Evolutionary conservation across 768 basidiomycete genomes (phyloP).

Genomic region (Pleurotus eryngii): DNA sequence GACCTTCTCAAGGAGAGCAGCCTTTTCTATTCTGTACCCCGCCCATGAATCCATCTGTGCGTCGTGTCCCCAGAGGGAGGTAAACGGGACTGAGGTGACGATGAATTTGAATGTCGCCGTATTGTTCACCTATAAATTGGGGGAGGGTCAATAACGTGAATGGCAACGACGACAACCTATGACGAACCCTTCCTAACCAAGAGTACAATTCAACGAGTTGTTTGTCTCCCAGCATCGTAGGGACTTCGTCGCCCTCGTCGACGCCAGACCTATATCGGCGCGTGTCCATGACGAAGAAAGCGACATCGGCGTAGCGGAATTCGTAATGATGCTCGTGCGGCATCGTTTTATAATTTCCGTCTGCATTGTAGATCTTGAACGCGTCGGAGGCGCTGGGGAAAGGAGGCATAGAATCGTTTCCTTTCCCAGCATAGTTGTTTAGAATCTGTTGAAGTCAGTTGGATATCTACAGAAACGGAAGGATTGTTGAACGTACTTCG

Average conservation of each 20-base stretch:
- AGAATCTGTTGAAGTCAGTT: slow-evolving; percentile 37
- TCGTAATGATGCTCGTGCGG: slow-evolving; percentile 51
- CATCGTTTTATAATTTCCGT: slow-evolving; percentile 57
- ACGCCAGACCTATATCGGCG: slow-evolving; percentile 51
- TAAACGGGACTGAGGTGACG: slow-evolving; percentile 71
- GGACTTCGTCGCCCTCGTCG: slow-evolving; percentile 31
- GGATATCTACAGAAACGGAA: neutral
- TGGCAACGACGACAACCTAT: neutral
- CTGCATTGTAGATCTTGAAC: slow-evolving; percentile 59
- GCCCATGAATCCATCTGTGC: slow-evolving; percentile 70
- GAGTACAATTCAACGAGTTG: slow-evolving; percentile 59
- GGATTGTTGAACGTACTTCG: slow-evolving; percentile 36
- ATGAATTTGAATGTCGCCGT: slow-evolving; percentile 80
- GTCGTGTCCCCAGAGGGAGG: slow-evolving; percentile 65
- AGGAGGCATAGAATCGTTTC: slow-evolving; percentile 48
- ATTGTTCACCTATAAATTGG: slow-evolving; percentile 46
- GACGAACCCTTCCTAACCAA: slow-evolving; percentile 56
- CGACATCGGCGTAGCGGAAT: slow-evolving; percentile 63
- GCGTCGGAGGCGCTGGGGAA: slow-evolving; percentile 59
- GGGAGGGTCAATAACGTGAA: neutral
- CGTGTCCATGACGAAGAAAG: slow-evolving; percentile 80
- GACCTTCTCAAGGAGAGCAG: slow-evolving; percentile 51
- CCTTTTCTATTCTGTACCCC: slow-evolving; percentile 57
- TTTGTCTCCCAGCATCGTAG: slow-evolving; percentile 67
- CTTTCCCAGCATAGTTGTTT: slow-evolving; percentile 63